Conservation (phyloP, 345 rosid species). For the Cardamine resedifolia region DNA sequence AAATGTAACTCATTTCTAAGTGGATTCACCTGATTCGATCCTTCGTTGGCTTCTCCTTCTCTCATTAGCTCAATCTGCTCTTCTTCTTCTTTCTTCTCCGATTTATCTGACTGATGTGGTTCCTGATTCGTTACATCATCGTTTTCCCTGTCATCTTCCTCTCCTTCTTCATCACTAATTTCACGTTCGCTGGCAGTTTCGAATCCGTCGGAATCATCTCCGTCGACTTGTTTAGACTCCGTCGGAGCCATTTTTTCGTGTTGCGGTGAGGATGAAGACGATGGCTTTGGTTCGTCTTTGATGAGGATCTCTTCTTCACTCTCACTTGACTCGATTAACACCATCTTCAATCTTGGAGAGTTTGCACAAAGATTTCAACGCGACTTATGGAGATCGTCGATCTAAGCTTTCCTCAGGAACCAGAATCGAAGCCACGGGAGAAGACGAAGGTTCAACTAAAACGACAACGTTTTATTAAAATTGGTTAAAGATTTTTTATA, state of each 20-base stretch:
- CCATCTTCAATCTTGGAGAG: conserved; percentile 43
- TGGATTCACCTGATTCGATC: conserved; percentile 44
- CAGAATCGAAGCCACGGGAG: not conserved
- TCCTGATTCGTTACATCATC: conserved; percentile 21
- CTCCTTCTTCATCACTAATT: conserved; percentile 49
- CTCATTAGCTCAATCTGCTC: conserved; percentile 5
- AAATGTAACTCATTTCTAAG: not conserved
- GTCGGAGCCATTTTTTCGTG: conserved; percentile 32
- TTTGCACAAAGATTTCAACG: conserved; percentile 11
- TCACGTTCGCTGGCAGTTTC: conserved; percentile 92
- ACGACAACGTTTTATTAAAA: not conserved
- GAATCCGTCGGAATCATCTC: conserved; percentile 73
- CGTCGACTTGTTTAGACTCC: conserved; percentile 32
- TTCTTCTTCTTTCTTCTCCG: conserved; percentile 28
- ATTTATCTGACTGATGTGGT: conserved; percentile 5
- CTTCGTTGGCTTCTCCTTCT: conserved; percentile 37
- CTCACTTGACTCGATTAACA: conserved; percentile 45
- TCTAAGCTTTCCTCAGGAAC: conserved; percentile 13
- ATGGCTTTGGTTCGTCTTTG: conserved; percentile 11
- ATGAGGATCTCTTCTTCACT: conserved; percentile 23
- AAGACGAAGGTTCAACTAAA: conserved; percentile 16
- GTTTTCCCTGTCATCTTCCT: not conserved
- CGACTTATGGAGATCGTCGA: conserved; percentile 12
- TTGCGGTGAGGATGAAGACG: conserved; percentile 7
- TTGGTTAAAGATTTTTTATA: not conserved